Percentiles rank a stretch among this genome's conserved stretches.
Evolutionary conservation across 495 filamentous ascomycete genomes (phyloP).

Genomic region (Talaromyces proteolyticus): DNA sequence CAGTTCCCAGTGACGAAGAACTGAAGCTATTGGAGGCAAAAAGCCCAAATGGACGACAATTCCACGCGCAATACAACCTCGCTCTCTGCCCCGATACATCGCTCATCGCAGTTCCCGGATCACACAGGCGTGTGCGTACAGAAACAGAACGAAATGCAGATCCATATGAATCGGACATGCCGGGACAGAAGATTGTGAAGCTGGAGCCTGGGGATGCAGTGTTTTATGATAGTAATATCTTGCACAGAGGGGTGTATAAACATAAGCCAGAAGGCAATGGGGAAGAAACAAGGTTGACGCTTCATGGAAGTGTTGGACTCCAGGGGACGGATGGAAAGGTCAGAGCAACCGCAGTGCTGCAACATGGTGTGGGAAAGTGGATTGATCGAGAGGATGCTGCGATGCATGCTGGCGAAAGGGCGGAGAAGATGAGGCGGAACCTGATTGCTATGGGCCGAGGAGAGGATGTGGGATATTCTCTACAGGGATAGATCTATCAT

Average conservation of each 20-base stretch:
- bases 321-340: conserved; percentile 31
- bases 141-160: conserved; percentile 55
- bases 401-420: conserved; percentile 47
- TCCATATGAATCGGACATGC: conserved; percentile 50
- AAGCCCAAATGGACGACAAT: conserved; percentile 39
- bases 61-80: conserved; percentile 76
- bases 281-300: conserved; percentile 58
- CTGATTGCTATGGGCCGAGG: conserved; percentile 56
- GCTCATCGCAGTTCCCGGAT: conserved; percentile 66
- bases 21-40: conserved; percentile 28
- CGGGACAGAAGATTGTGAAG: conserved; percentile 55
- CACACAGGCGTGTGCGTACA: conserved; percentile 61
- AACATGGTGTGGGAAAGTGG: conserved; percentile 79
- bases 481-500: not conserved
- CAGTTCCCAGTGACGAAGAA: conserved; percentile 52
- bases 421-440: conserved; percentile 45
- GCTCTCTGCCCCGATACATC: conserved; percentile 62
- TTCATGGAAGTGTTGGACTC: conserved; percentile 77
- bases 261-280: conserved; percentile 29
- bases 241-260: conserved; percentile 71
- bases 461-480: conserved; percentile 49
- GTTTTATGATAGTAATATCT: conserved; percentile 85
- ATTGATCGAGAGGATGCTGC: conserved; percentile 47
- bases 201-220: conserved; percentile 68
- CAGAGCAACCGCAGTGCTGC: conserved; percentile 72